phyloP scores from a whole-genome alignment of 2,329 filamentous ascomycete species.

The Madurella fahalii region DNA sequence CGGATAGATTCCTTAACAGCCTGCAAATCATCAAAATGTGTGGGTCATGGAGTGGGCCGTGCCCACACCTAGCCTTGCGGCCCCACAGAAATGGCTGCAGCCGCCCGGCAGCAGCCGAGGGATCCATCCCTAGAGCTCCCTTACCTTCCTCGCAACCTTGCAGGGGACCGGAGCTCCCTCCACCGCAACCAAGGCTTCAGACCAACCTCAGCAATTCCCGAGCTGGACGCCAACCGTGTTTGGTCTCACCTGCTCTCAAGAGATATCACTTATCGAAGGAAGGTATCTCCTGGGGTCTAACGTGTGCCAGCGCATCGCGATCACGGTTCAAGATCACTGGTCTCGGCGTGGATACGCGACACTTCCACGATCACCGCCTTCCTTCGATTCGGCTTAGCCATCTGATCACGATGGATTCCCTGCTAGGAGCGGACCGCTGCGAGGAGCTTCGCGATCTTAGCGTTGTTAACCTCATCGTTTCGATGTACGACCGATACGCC shows the following conservation, averaged over 20 bases:
- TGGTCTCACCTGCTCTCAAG: too few species aligned
- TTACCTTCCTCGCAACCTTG: background rate
- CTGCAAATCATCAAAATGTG: too few species aligned
- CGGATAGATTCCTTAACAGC: too few species aligned
- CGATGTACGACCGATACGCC: constrained; percentile 41
- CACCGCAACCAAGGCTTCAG: background rate
- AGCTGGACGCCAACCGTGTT: too few species aligned
- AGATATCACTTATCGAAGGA: too few species aligned
- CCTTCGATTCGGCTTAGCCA: constrained; percentile 3
- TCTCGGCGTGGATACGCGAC: too few species aligned
- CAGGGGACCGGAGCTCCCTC: background rate
- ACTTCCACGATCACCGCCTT: too few species aligned
- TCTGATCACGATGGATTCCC: background rate
- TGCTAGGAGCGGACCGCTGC: constrained; percentile 37
- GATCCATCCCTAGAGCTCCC: background rate
- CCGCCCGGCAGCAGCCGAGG: background rate
- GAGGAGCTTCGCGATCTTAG: constrained; percentile 50
- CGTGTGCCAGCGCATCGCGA: too few species aligned
- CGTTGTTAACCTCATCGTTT: constrained; percentile 52
- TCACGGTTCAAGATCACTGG: too few species aligned
- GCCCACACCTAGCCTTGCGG: background rate
- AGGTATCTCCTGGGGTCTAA: too few species aligned
- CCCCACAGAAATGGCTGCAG: background rate
- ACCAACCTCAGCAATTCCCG: background rate
- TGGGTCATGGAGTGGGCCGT: too few species aligned